phyloP scores from a whole-genome alignment of 2,329 filamentous ascomycete genomes.

The Drechslerella coelobrocha region DNA sequence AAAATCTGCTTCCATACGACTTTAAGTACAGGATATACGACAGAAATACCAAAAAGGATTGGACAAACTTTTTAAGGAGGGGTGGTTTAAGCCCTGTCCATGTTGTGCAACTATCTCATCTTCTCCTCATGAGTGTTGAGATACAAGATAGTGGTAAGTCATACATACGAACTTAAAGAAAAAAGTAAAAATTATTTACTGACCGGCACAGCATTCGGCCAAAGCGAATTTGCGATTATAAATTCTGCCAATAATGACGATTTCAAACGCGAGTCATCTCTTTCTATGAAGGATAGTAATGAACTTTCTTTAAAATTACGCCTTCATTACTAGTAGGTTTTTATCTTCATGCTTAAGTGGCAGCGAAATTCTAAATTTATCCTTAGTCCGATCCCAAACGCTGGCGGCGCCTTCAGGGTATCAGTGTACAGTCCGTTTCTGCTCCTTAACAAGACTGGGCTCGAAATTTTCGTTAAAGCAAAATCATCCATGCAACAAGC shows the following conservation, averaged over 20 bases:
- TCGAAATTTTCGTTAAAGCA: slow-evolving; percentile 84
- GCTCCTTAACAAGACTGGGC: slow-evolving; percentile 90
- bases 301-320: slow-evolving; percentile 79
- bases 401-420: slow-evolving; percentile 93
- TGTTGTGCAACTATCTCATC: slow-evolving; percentile 92
- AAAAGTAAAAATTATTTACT: background rate
- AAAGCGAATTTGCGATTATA: slow-evolving; percentile 94
- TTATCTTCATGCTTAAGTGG: background rate
- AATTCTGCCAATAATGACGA: slow-evolving; percentile 87
- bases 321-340: slow-evolving; percentile 79
- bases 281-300: slow-evolving; percentile 84
- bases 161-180: slow-evolving; percentile 58
- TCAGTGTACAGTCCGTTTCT: slow-evolving; percentile 95
- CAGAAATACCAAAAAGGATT: slow-evolving; percentile 97
- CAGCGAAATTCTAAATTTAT: slow-evolving; percentile 1
- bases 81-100: slow-evolving; percentile 97
- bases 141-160: slow-evolving; percentile 86
- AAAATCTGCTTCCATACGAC: slow-evolving; percentile 93
- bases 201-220: slow-evolving; percentile 31
- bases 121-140: slow-evolving; percentile 89
- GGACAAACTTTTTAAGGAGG: slow-evolving; percentile 97
- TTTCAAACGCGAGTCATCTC: slow-evolving; percentile 79
- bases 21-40: slow-evolving; percentile 99
- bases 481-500: slow-evolving; percentile 87
- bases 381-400: slow-evolving; percentile 75